Evolutionary conservation across 106 monocot genomes (phyloP).

Genomic region (Dendrobium nobile): DNA sequence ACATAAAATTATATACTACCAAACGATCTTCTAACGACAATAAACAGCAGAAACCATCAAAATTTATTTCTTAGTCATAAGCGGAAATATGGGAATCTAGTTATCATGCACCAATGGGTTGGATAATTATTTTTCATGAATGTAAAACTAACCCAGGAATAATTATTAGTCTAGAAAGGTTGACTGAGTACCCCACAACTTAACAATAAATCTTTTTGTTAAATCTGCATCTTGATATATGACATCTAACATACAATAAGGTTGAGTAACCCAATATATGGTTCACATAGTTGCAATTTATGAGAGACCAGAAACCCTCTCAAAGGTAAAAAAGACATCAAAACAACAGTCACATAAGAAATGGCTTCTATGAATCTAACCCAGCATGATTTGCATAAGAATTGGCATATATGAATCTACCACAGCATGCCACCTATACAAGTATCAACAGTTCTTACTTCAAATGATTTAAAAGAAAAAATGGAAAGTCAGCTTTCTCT

Average conservation of each 20-base stretch:
- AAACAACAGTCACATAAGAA: no score
- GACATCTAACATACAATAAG: not conserved
- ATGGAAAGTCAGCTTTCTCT: no score
- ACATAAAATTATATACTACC: slow-evolving; percentile 11
- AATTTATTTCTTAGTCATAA: not conserved
- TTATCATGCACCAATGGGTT: not conserved
- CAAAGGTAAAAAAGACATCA: no score
- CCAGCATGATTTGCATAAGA: not conserved
- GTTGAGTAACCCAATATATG: not conserved
- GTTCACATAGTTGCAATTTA: not conserved
- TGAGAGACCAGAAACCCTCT: not conserved
- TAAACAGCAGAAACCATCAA: not conserved
- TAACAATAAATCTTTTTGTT: not conserved
- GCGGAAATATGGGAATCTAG: not conserved
- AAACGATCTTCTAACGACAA: not conserved
- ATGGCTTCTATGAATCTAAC: not conserved
- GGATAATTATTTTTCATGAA: not conserved
- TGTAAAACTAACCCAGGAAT: not conserved
- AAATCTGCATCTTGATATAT: no score
- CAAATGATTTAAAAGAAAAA: no score
- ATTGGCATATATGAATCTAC: not conserved
- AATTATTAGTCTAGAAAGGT: not conserved
- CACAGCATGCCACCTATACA: not conserved
- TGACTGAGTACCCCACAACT: not conserved
- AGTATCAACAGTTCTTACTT: not conserved